Evolutionary conservation across 306 rosid species (phyloP).

Genomic region (Vigna reflexopilosa): DNA sequence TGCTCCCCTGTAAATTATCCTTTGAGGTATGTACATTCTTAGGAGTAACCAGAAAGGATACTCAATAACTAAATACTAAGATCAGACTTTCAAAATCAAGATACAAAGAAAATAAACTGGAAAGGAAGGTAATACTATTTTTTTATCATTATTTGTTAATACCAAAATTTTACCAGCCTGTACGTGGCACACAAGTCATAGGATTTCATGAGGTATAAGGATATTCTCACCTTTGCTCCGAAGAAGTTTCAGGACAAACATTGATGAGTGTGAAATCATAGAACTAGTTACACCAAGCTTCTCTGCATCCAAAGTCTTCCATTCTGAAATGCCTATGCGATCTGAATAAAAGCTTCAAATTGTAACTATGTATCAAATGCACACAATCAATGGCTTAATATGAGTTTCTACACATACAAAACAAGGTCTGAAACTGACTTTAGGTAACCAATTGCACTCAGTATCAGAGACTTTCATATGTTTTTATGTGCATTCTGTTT

Average conservation of each 20-base stretch:
- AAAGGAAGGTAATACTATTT: slow-evolving; percentile 26
- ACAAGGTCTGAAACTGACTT: not conserved
- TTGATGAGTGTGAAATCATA: slow-evolving; percentile 47
- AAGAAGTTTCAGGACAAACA: slow-evolving; percentile 46
- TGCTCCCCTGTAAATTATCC: not conserved
- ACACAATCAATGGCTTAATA: slow-evolving; percentile 20
- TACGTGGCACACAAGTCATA: not conserved
- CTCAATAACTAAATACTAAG: slow-evolving; percentile 16
- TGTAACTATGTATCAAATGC: slow-evolving; percentile 12
- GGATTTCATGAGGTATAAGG: not conserved
- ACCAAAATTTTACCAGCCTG: not conserved
- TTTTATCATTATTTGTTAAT: slow-evolving; percentile 20
- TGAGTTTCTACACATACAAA: not conserved
- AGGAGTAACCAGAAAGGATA: slow-evolving; percentile 12
- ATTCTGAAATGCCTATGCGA: slow-evolving; percentile 25
- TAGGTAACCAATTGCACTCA: slow-evolving; percentile 1
- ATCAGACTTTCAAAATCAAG: slow-evolving; percentile 28
- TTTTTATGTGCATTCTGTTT: slow-evolving; percentile 18
- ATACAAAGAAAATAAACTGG: slow-evolving; percentile 3
- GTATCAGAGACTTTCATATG: not conserved
- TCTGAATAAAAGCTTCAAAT: slow-evolving; percentile 43
- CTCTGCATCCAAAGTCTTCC: slow-evolving; percentile 42
- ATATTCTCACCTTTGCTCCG: slow-evolving; percentile 41
- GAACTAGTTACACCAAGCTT: slow-evolving; percentile 47
- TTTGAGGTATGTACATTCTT: slow-evolving; percentile 7